Evolutionary conservation across 2,329 filamentous ascomycete species (phyloP).

Genomic region (Ophiocordyceps camponoti-floridani): DNA sequence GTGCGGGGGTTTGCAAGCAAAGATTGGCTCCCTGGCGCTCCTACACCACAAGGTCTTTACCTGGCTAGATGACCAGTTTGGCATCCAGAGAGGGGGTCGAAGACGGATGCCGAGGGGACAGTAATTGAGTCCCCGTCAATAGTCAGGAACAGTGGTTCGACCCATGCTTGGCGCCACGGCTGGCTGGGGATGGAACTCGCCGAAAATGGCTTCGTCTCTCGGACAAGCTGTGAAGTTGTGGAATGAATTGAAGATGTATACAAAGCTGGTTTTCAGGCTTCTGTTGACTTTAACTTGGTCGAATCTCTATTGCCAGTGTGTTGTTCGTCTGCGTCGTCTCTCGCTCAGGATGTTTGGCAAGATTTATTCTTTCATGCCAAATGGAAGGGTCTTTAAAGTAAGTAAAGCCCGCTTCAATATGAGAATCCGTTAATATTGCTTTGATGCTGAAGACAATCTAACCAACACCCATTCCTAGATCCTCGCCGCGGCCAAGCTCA

Average conservation of each 20-base stretch:
- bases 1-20: conserved; percentile 8
- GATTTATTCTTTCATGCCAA: conserved; percentile 1
- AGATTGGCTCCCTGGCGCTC: conserved; percentile 7
- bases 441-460: too few species aligned
- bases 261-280: not conserved
- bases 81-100: conserved; percentile 1
- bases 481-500: conserved; percentile 1
- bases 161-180: not conserved
- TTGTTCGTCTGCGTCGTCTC: not conserved
- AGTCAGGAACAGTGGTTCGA: not conserved
- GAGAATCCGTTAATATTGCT: not conserved
- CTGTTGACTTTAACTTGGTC: not conserved
- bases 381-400: conserved; percentile 1
- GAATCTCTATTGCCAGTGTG: not conserved
- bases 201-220: not conserved
- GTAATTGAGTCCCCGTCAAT: not conserved
- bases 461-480: not conserved
- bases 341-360: not conserved
- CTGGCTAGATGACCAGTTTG: conserved; percentile 8
- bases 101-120: not conserved
- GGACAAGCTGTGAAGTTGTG: not conserved
- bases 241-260: not conserved
- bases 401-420: not conserved
- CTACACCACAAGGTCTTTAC: conserved; percentile 6
- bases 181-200: not conserved